Percentiles rank a stretch among this genome's conserved stretches.
Evolutionary conservation across 75 land plant genomes (phyloP).

Genomic region (Cryptomeria japonica): DNA sequence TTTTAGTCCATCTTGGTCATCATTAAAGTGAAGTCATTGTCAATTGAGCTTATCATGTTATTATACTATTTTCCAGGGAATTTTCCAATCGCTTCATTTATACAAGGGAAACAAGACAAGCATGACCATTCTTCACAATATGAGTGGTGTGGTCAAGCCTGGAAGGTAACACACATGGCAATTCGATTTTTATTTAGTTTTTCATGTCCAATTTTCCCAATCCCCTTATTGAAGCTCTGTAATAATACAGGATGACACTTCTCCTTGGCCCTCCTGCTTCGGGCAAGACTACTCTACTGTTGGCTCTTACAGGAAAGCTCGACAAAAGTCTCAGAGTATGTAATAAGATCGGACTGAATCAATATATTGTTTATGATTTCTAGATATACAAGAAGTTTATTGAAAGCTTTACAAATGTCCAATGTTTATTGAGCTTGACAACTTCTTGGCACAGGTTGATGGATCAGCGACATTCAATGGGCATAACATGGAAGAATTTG

Average conservation of each 20-base stretch:
- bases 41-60: no score
- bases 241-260: slow-evolving; percentile 29
- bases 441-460: slow-evolving; percentile 27
- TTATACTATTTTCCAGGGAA: neutral
- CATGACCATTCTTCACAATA: slow-evolving; percentile 36
- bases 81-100: slow-evolving; percentile 6
- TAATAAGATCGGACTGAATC: neutral
- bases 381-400: neutral
- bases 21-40: no score
- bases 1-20: no score
- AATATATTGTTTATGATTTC: neutral
- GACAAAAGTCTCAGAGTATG: slow-evolving; percentile 17
- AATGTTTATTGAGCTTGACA: neutral
- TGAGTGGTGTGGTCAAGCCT: slow-evolving; percentile 61
- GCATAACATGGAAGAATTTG: slow-evolving; percentile 46
- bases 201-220: neutral
- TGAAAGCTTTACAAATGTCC: neutral
- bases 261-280: no score
- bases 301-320: slow-evolving; percentile 36
- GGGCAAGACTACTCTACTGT: slow-evolving; percentile 29
- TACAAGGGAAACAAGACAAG: slow-evolving; percentile 28
- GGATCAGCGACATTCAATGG: slow-evolving; percentile 64
- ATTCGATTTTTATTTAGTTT: neutral
- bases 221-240: neutral
- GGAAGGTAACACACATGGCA: slow-evolving; percentile 20